Conservation (phyloP, 306 rosid species). For the Vicia sativa region DNA sequence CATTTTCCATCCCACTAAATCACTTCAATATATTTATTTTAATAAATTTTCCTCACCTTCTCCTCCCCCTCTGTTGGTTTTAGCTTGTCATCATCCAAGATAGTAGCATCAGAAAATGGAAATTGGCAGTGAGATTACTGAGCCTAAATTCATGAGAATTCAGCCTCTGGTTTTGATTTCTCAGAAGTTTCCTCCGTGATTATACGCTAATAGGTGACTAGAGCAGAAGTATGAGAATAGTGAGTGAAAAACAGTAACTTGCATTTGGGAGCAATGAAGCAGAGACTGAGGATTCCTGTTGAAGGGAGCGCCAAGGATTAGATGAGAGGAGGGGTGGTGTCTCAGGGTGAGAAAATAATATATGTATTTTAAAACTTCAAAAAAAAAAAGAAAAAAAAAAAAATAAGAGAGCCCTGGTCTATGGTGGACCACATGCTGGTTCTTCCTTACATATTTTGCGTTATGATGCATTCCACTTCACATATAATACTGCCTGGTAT, state of each 20-base stretch:
- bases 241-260: constrained; percentile 42
- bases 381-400: background rate
- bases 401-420: background rate
- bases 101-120: constrained; percentile 19
- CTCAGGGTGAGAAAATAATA: background rate
- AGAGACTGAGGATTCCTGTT: constrained; percentile 28
- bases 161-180: constrained; percentile 32
- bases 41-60: constrained; percentile 38
- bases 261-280: constrained; percentile 56
- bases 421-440: background rate
- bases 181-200: constrained; percentile 14
- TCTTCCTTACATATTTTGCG: background rate
- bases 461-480: constrained; percentile 18
- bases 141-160: constrained; percentile 14
- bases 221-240: constrained; percentile 38
- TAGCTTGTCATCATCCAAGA: constrained; percentile 11
- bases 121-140: constrained; percentile 21
- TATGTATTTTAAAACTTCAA: background rate
- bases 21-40: background rate
- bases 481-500: constrained; percentile 23
- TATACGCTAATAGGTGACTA: constrained; percentile 31
- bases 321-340: background rate
- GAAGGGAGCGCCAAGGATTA: background rate
- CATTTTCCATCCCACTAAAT: constrained; percentile 9
- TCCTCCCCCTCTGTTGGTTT: constrained; percentile 43